phyloP scores from a whole-genome alignment of 2,329 filamentous ascomycete genomes.

The Xylaria sp. region DNA sequence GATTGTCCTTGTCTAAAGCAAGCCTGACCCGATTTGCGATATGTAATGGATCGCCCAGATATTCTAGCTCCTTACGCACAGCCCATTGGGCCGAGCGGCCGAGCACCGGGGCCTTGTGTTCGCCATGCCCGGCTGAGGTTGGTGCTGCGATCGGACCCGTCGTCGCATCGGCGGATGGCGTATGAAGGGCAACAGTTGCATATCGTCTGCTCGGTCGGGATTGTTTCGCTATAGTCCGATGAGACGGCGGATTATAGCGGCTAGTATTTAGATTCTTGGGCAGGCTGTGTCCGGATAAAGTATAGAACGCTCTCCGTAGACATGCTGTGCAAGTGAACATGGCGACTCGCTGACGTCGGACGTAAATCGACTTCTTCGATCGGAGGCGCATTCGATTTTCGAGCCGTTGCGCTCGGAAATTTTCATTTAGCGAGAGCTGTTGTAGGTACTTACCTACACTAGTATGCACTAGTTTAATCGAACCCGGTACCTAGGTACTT shows the following conservation, averaged over 20 bases:
- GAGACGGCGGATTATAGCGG: conserved; percentile 19
- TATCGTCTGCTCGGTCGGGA: conserved; percentile 36
- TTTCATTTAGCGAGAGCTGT: conserved; percentile 3
- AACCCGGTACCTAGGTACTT: not conserved
- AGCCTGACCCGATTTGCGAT: conserved; percentile 75
- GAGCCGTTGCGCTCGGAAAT: conserved; percentile 13
- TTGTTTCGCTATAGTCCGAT: conserved; percentile 25
- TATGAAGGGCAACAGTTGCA: conserved; percentile 34
- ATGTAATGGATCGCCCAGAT: conserved; percentile 76
- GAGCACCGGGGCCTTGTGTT: conserved; percentile 40
- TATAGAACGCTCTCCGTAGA: conserved; percentile 45
- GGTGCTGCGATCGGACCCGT: not conserved
- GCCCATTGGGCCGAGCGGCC: conserved; percentile 50
- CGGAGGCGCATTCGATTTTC: conserved; percentile 23
- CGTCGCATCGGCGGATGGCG: conserved; percentile 9
- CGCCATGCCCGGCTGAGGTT: conserved; percentile 37
- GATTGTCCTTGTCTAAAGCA: conserved; percentile 68
- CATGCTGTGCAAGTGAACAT: conserved; percentile 57
- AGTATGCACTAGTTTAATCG: not conserved
- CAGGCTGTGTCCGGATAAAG: conserved; percentile 37
- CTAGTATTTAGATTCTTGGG: conserved; percentile 29
- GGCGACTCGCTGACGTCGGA: conserved; percentile 20
- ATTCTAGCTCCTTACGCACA: conserved; percentile 67
- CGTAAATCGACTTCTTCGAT: conserved; percentile 20
- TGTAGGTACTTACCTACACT: not conserved